Conservation (phyloP, 1,284 basidiomycete species). For the Tylopilus sp. region DNA sequence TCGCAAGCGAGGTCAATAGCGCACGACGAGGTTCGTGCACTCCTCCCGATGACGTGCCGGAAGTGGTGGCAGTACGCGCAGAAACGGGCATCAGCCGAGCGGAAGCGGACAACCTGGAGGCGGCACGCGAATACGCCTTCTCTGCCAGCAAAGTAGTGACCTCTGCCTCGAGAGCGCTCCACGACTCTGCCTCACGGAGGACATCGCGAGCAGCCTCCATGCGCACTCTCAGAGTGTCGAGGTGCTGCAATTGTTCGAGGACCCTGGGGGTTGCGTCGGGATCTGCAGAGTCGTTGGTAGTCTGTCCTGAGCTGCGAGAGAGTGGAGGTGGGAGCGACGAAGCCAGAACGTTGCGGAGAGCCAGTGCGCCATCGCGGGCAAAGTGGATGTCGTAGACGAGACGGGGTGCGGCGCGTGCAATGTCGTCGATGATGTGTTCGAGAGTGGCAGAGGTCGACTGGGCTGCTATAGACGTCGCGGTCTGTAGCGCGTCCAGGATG, state of each 20-base stretch:
- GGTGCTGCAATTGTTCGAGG: slow-evolving; percentile 69
- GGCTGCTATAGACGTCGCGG: slow-evolving; percentile 73
- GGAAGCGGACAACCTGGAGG: slow-evolving; percentile 84
- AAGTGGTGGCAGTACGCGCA: slow-evolving; percentile 72
- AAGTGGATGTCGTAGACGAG: slow-evolving; percentile 92
- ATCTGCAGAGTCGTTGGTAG: slow-evolving; percentile 1
- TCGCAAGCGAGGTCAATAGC: slow-evolving; percentile 86
- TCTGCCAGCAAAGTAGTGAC: slow-evolving; percentile 79
- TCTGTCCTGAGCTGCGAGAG: not conserved
- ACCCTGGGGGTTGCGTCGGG: slow-evolving; percentile 51
- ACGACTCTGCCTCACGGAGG: slow-evolving; percentile 86
- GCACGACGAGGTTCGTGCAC: slow-evolving; percentile 75
- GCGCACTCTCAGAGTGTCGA: slow-evolving; percentile 78
- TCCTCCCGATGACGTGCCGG: slow-evolving; percentile 15
- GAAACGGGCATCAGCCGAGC: slow-evolving; percentile 85
- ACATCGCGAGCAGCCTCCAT: slow-evolving; percentile 88
- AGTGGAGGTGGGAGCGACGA: slow-evolving; percentile 54
- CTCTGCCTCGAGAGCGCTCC: slow-evolving; percentile 91
- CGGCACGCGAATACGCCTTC: slow-evolving; percentile 79
- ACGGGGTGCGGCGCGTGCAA: slow-evolving; percentile 82
- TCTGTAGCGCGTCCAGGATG: slow-evolving; percentile 43
- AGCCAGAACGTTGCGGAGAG: slow-evolving; percentile 62
- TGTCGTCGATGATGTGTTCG: slow-evolving; percentile 85
- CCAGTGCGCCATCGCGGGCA: slow-evolving; percentile 84
- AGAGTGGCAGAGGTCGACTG: slow-evolving; percentile 84